Evolutionary conservation across 2,329 filamentous ascomycete genomes (phyloP), one percentile per base, ranked within the genome.

Genomic region (Aspergillus sp.): DNA sequence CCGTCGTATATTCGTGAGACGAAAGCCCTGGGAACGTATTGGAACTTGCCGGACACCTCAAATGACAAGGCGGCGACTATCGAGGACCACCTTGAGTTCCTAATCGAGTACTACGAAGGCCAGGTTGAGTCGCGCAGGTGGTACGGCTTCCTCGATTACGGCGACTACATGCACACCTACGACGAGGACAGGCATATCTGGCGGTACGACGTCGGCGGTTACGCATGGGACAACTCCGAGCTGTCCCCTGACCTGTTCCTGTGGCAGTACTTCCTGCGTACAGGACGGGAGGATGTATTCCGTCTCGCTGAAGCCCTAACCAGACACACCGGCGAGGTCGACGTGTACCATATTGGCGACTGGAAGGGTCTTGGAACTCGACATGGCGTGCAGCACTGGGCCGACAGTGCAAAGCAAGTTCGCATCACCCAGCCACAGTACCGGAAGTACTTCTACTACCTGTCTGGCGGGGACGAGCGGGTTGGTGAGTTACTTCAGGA

Each of bases 141-240:
- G 85, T 87, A 86, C 61, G 85, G 85, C 0, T 87, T 87, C 73
- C 81, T 80, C 68, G 84, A 87, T 58, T 77, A 85, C 53, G 85
- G 85, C 2, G 85, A 88, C 61, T 77, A 87, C 41, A 84, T 84
- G 76, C 85, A 88, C 63, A 82, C 83, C 0, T 87, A 87, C 58
- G 85, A 88, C 50, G 61, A 67, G 0, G 80, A 86, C 65, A 75
- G 85, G 4, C 85, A 87, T 60, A 76, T 76, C 1, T 88, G 85
- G 85, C 78, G 83, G 1, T 87, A 87, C 55, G 85, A 88, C 45
- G 69, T 87, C 17, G 85, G 85, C 3, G 85, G 85, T 0, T 87
- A 84, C 57, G 84, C 83, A 0, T 87, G 85, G 85, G 85, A 87
- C 48, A 87, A 87, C 64, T 85, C 82, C 0, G 85, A 88, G 66